phyloP scores from a whole-genome alignment of 805 yeast species.

The Debaryomyces prosopidis region DNA sequence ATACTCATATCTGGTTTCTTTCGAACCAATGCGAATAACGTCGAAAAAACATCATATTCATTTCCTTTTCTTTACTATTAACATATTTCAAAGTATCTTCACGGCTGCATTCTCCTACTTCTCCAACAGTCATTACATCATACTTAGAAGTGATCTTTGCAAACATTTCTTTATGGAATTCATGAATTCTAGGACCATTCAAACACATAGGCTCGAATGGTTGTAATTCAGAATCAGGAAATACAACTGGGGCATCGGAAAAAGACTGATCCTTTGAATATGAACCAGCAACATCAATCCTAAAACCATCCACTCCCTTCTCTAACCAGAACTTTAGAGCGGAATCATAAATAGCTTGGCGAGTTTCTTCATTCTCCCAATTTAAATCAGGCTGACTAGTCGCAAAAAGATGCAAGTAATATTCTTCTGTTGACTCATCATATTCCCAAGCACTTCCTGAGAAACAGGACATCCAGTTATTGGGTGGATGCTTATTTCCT shows the following conservation, averaged over 20 bases:
- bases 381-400: slow-evolving; percentile 58
- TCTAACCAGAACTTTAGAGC: slow-evolving; percentile 56
- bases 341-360: slow-evolving; percentile 42
- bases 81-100: slow-evolving; percentile 47
- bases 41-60: slow-evolving; percentile 39
- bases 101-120: slow-evolving; percentile 45
- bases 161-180: slow-evolving; percentile 55
- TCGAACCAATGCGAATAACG: slow-evolving; percentile 37
- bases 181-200: slow-evolving; percentile 59
- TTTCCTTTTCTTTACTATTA: slow-evolving; percentile 35
- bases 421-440: slow-evolving; percentile 55
- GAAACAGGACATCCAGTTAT: slow-evolving; percentile 56
- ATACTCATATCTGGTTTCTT: slow-evolving; percentile 30
- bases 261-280: slow-evolving; percentile 48
- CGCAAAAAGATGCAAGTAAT: slow-evolving; percentile 56
- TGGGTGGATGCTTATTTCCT: slow-evolving; percentile 57
- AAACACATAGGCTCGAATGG: slow-evolving; percentile 30
- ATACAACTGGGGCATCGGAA: slow-evolving; percentile 50
- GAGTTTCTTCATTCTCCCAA: slow-evolving; percentile 52
- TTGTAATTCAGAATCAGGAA: slow-evolving; percentile 43
- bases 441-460: slow-evolving; percentile 59
- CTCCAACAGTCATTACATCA: slow-evolving; percentile 60
- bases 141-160: slow-evolving; percentile 41
- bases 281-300: slow-evolving; percentile 57
- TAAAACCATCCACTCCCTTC: slow-evolving; percentile 58